A percentile compares a stretch with the other conserved stretches of the same genome.
Conservation (phyloP, 2,329 filamentous ascomycete genomes). For the Domatiomyces catenatus region DNA sequence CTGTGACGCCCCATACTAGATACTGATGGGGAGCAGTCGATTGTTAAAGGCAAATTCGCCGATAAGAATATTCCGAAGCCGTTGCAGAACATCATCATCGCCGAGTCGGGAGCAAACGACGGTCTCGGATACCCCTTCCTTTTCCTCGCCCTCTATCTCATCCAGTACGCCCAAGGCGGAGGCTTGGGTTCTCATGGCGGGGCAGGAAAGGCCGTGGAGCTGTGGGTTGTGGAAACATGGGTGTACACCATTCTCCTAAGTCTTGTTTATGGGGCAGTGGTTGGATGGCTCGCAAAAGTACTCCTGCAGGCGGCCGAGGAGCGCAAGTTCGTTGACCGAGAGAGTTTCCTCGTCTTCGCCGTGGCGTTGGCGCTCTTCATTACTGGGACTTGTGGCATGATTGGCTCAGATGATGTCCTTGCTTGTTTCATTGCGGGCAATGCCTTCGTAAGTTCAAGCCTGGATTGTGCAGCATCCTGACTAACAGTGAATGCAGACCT, state of each 20-base stretch:
- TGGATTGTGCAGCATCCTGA: constrained; percentile 24
- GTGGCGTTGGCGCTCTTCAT: constrained; percentile 77
- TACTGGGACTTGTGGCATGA: constrained; percentile 68
- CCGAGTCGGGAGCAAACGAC: constrained; percentile 78
- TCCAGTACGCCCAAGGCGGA: constrained; percentile 52
- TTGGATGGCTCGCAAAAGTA: constrained; percentile 70
- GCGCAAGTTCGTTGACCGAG: constrained; percentile 65
- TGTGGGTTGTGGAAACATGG: constrained; percentile 80
- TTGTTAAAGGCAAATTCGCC: constrained; percentile 86
- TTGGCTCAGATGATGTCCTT: constrained; percentile 77
- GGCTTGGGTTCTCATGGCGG: constrained; percentile 40
- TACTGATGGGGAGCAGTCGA: constrained; percentile 32
- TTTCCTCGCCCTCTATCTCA: constrained; percentile 68
- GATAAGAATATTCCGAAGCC: constrained; percentile 75
- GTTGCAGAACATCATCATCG: constrained; percentile 65
- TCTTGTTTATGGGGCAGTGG: constrained; percentile 56
- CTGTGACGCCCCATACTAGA: neutral
- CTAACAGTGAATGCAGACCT: constrained; percentile 40
- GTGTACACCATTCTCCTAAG: constrained; percentile 69
- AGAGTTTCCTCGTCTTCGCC: constrained; percentile 77
- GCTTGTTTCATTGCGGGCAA: constrained; percentile 90
- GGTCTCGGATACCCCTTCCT: constrained; percentile 79
- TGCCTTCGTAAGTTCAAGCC: constrained; percentile 66
- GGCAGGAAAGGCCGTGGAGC: constrained; percentile 49
- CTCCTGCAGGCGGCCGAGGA: constrained; percentile 73